These are phyloP conservation scores for Suillus lakei DNA, from an alignment of 768 basidiomycete genomes.

Conservation along the genomic window DNA sequence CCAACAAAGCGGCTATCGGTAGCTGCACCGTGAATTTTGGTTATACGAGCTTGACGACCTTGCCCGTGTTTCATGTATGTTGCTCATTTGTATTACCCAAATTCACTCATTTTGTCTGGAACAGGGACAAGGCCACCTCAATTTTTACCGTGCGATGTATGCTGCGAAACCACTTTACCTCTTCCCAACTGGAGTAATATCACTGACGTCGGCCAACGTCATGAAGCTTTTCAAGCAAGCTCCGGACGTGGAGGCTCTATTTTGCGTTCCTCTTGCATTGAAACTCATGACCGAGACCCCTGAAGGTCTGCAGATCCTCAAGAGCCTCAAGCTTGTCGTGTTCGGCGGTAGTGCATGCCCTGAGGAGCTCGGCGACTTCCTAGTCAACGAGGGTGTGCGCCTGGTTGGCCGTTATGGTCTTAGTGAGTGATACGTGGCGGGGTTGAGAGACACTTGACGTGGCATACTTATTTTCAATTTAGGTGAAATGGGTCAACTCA, in stretches of 20 bases:
- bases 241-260: constrained; percentile 37
- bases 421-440: constrained; percentile 37
- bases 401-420: constrained; percentile 54
- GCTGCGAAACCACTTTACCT: constrained; percentile 46
- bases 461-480: neutral
- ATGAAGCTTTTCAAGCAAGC: constrained; percentile 41
- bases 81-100: neutral
- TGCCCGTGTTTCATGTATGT: constrained; percentile 40
- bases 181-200: constrained; percentile 44
- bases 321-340: constrained; percentile 50
- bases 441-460: neutral
- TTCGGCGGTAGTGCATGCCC: constrained; percentile 60
- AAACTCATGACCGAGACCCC: constrained; percentile 53
- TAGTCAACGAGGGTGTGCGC: constrained; percentile 52
- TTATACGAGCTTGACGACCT: constrained; percentile 23
- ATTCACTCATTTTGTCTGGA: neutral
- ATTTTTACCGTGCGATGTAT: constrained; percentile 49
- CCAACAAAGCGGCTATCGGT: constrained; percentile 40
- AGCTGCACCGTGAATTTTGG: constrained; percentile 39
- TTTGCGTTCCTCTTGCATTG: constrained; percentile 43
- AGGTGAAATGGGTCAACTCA: constrained; percentile 43
- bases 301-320: constrained; percentile 48
- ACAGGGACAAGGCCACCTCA: constrained; percentile 27
- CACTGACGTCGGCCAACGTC: constrained; percentile 52
- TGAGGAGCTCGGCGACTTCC: constrained; percentile 55